Percentiles rank a stretch among this genome's conserved stretches.
Conservation (phyloP, 169 alveolate species). For the Plasmodium sp. region DNA sequence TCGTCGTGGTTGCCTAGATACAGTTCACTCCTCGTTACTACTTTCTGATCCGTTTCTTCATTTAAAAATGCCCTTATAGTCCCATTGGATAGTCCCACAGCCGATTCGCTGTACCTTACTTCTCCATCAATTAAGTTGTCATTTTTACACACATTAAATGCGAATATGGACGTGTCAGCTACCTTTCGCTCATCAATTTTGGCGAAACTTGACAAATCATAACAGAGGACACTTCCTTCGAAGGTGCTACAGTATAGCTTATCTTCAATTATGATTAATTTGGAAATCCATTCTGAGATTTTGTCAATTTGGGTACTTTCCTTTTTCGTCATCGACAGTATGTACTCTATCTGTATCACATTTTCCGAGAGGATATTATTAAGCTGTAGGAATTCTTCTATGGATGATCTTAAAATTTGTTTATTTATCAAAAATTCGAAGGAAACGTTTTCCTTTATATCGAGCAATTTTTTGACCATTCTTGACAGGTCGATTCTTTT, state of each 20-base stretch:
- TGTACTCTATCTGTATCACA: constrained; percentile 36
- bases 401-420: constrained; percentile 63
- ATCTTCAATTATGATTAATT: constrained; percentile 27
- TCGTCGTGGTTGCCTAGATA: constrained; percentile 55
- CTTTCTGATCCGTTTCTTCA: constrained; percentile 32
- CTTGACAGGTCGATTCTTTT: constrained; percentile 70
- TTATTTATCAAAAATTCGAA: constrained; percentile 68
- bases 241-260: constrained; percentile 56
- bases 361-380: constrained; percentile 52
- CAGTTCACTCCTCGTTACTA: constrained; percentile 6
- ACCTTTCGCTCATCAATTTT: constrained; percentile 33
- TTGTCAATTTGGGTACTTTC: constrained; percentile 25
- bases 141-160: constrained; percentile 33
- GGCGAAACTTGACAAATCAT: constrained; percentile 27
- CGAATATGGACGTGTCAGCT: constrained; percentile 7
- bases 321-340: constrained; percentile 29
- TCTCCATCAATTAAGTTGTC: neutral
- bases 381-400: constrained; percentile 42
- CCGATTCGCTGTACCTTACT: constrained; percentile 5
- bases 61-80: constrained; percentile 37
- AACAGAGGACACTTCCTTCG: constrained; percentile 46
- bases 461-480: constrained; percentile 49
- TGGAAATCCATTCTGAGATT: constrained; percentile 65
- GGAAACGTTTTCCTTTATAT: constrained; percentile 44
- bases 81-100: constrained; percentile 51